Conservation (phyloP, 2,329 filamentous ascomycete genomes). For the Colletotrichum spinosum region DNA sequence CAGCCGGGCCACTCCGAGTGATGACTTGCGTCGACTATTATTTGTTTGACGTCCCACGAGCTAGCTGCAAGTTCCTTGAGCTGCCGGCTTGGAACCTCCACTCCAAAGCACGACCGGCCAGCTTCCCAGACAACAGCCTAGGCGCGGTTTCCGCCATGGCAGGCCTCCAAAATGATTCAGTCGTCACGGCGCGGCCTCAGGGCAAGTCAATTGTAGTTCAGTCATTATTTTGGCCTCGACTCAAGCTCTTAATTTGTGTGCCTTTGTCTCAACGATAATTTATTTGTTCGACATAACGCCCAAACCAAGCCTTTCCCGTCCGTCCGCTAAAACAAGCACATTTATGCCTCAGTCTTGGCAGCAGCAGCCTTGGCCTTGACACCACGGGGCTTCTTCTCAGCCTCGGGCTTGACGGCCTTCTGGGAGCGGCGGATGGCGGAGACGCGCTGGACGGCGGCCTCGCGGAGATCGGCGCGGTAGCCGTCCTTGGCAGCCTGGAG, state of each 20-base stretch:
- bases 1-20: constrained; percentile 26
- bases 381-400: constrained; percentile 81
- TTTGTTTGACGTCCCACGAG: background rate
- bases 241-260: constrained; percentile 37
- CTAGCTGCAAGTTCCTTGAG: background rate
- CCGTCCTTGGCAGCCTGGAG: constrained; percentile 83
- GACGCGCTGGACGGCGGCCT: constrained; percentile 85
- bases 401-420: constrained; percentile 80
- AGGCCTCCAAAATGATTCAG: background rate
- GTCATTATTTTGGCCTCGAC: constrained; percentile 36
- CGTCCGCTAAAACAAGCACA: constrained; percentile 23
- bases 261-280: constrained; percentile 35
- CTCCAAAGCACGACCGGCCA: no score
- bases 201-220: constrained; percentile 20
- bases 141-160: no score
- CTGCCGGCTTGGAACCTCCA: background rate
- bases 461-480: constrained; percentile 85
- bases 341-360: constrained; percentile 58
- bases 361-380: constrained; percentile 81
- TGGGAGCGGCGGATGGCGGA: constrained; percentile 86
- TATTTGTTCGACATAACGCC: constrained; percentile 38
- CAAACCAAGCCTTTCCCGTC: constrained; percentile 33
- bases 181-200: background rate
- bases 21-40: constrained; percentile 8
- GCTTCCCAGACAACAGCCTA: no score